Evolutionary conservation across 208 protist species (phyloP).

Genomic region (Phytomonas sp.): DNA sequence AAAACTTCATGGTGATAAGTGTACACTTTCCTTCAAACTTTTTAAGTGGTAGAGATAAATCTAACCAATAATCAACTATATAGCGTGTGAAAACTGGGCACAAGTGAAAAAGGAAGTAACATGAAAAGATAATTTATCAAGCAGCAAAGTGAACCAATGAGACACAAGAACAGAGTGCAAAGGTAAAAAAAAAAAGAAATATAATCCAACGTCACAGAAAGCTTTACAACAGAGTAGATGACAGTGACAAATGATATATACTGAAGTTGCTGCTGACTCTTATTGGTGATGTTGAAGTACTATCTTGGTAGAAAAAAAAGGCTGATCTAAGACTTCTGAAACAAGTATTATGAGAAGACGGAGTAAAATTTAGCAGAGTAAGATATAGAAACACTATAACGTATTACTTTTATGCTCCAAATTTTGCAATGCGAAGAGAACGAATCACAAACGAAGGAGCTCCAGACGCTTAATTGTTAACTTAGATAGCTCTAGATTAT

Average conservation of each 20-base stretch:
- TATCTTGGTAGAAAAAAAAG: not conserved
- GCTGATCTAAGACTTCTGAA: not conserved
- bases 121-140: not conserved
- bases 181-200: slow-evolving; percentile 6
- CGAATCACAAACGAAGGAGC: slow-evolving; percentile 49
- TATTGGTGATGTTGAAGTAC: not conserved
- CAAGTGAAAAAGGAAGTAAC: slow-evolving; percentile 1
- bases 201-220: not conserved
- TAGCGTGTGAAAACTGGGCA: not conserved
- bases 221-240: not conserved
- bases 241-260: not conserved
- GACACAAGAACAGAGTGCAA: slow-evolving; percentile 1
- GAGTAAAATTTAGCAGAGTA: slow-evolving; percentile 1
- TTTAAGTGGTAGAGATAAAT: not conserved
- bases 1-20: not conserved
- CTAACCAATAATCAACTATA: not conserved
- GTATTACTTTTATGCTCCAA: not conserved
- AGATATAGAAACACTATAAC: slow-evolving; percentile 1
- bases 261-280: not conserved
- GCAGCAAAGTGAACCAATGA: not conserved
- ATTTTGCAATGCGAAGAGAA: not conserved
- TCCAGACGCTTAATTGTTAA: slow-evolving; percentile 76
- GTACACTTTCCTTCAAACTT: not conserved
- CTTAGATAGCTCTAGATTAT: slow-evolving; percentile 44
- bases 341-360: not conserved